Evolutionary conservation across 2,329 filamentous ascomycete species (phyloP).

Genomic region (Graphilbum ipis-grandicollis): DNA sequence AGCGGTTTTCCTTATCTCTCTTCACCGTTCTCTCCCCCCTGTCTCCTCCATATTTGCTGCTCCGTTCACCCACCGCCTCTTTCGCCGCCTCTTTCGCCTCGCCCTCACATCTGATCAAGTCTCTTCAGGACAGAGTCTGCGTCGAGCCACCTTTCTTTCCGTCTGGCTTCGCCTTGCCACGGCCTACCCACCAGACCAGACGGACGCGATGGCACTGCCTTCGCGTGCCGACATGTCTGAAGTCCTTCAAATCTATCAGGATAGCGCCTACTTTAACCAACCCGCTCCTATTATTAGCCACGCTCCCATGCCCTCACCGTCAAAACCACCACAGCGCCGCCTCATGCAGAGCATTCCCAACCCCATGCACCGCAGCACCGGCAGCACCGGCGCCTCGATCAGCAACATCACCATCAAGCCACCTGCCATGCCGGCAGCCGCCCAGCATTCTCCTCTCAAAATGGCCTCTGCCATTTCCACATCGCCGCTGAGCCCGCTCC

Average conservation of each 20-base stretch:
- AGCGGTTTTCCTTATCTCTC: too few relatives aligned
- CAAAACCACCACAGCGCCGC: conserved; percentile 29
- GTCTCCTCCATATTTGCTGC: too few relatives aligned
- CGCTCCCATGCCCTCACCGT: conserved; percentile 35
- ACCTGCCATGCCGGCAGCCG: conserved; percentile 30
- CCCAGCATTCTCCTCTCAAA: conserved; percentile 51
- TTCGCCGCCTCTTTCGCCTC: too few relatives aligned
- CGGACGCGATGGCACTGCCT: conserved; percentile 36
- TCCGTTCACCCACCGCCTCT: too few relatives aligned
- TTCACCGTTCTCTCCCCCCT: too few relatives aligned
- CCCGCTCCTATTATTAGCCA: conserved; percentile 33
- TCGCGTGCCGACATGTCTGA: conserved; percentile 29
- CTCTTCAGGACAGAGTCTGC: too few relatives aligned
- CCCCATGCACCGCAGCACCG: conserved; percentile 37
- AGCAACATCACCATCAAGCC: conserved; percentile 49
- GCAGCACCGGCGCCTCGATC: conserved; percentile 22
- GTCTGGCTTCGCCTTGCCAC: not conserved
- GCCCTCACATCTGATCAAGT: too few relatives aligned
- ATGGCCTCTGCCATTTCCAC: conserved; percentile 31
- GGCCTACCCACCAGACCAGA: not conserved
- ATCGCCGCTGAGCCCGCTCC: conserved; percentile 43
- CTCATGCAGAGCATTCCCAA: conserved; percentile 15
- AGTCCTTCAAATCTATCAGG: conserved; percentile 33
- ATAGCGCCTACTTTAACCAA: conserved; percentile 27
- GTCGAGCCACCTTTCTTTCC: not conserved